Percentiles rank a stretch among this genome's conserved stretches.
phyloP scores from a whole-genome alignment of 805 yeast genomes.

The Suhomyces pyralidae region DNA sequence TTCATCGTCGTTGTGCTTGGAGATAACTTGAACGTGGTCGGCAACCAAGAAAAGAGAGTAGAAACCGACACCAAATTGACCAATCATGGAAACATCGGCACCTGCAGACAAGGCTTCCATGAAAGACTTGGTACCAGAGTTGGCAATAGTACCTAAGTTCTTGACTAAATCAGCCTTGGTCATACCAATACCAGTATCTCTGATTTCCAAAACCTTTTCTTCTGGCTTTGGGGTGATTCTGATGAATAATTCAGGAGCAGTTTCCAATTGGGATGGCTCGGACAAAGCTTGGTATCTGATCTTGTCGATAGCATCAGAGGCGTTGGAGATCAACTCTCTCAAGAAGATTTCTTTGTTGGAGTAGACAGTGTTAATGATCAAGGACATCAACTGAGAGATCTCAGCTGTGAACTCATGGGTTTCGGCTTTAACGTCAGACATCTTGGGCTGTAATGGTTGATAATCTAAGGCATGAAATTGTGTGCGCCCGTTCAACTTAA shows the following conservation, averaged over 20 bases:
- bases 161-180: constrained; percentile 98
- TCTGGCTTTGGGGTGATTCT: constrained; percentile 98
- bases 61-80: constrained; percentile 99
- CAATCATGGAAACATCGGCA: constrained; percentile 99
- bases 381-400: constrained; percentile 99
- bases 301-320: constrained; percentile 98
- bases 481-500: constrained; percentile 1
- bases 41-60: constrained; percentile 99
- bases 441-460: constrained; percentile 17
- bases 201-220: constrained; percentile 87
- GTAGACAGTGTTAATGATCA: constrained; percentile 99
- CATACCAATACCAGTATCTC: constrained; percentile 99
- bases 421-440: constrained; percentile 61
- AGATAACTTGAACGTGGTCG: constrained; percentile 96
- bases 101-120: constrained; percentile 99
- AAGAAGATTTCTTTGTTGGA: constrained; percentile 98
- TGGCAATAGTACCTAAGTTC: constrained; percentile 99
- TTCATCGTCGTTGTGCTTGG: constrained; percentile 98
- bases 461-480: neutral
- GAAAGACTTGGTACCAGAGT: constrained; percentile 98
- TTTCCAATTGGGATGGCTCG: constrained; percentile 86
- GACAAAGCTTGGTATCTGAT: constrained; percentile 94
- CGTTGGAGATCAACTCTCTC: constrained; percentile 98
- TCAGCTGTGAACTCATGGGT: constrained; percentile 99
- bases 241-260: constrained; percentile 95